Base-by-base conservation (phyloP, 108 stramenopile genomes). In the Fragilaria crotonensis region DNA sequence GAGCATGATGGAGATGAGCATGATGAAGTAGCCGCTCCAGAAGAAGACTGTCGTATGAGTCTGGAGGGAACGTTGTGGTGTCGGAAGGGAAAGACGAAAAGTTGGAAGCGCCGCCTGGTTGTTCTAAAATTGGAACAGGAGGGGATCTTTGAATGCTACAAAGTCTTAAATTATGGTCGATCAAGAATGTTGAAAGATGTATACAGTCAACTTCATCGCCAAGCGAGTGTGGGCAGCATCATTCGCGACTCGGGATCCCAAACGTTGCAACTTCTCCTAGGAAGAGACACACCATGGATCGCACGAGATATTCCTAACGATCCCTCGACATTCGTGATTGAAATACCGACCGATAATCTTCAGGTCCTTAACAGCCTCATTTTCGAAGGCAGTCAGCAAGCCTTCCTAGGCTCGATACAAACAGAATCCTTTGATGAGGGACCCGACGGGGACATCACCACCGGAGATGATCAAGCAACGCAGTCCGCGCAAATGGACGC, bases 261-360 rank as follows among this genome's bases (percentile, higher is more conserved):
- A 2, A 19, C 20, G 5, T 27, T 56, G 2, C 25, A 18, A 18
- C 25, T 67, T 3, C 31, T 55, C 48, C 25, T 70, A 25, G 60
- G 55, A 18, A 21, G 31, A 19, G 4, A 33, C 28, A 29, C 48
- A 21, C 62, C 45, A 41, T 79, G 77, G 77, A 41, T 60, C n/a
- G 73, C 36, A 11, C 70, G 66, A 44, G 77, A 79, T 54, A 49
- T 74, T 0, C 45, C 47, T 29, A 54, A 71, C 45, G 60, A 59
- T 28, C 5, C 45, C 0, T 54, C 54, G 30, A 28, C 20, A 5
- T 79, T 79, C 52, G 50, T 71, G 17, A 44, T 79, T 49, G 77
- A 74, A 57, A 63, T 79, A 59, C 50, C 60, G 1, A 60, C 47
- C 36, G 25, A 36, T 45, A 23, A 25, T 4, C 45, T 22, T 23